Evolutionary conservation across 2,329 filamentous ascomycete genomes (phyloP).

Genomic region (Trichoderma sp.): DNA sequence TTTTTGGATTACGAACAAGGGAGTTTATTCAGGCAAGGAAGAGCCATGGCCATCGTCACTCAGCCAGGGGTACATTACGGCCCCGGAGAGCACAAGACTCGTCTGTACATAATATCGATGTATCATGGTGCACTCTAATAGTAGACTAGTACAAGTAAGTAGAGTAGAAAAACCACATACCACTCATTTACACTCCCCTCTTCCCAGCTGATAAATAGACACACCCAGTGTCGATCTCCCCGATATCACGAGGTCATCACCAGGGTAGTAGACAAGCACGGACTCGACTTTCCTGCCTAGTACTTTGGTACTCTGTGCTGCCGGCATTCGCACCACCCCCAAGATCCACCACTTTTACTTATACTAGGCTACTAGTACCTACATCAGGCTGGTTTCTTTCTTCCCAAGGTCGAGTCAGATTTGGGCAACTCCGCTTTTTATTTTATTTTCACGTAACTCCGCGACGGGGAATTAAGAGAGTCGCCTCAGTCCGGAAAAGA

Average conservation of each 20-base stretch:
- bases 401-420: neutral
- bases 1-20: neutral
- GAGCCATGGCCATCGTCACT: conserved; percentile 3
- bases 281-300: neutral
- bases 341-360: neutral
- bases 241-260: neutral
- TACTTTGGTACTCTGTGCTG: neutral
- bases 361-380: neutral
- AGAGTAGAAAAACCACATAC: conserved; percentile 3
- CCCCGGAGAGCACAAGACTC: neutral
- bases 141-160: neutral
- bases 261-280: neutral
- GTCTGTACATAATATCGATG: neutral
- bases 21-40: neutral
- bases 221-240: conserved; percentile 11
- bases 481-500: neutral
- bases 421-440: conserved; percentile 1
- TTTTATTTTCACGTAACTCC: neutral
- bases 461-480: neutral
- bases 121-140: neutral
- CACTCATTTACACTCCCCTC: neutral
- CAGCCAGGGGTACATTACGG: neutral
- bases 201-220: neutral
- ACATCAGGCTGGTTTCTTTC: neutral
- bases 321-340: neutral